A percentile compares a stretch with the other conserved stretches of the same genome.
Evolutionary conservation across 225 moss, liverwort and hornwort genomes (phyloP).

Genomic region (Marchantia polymorpha): DNA sequence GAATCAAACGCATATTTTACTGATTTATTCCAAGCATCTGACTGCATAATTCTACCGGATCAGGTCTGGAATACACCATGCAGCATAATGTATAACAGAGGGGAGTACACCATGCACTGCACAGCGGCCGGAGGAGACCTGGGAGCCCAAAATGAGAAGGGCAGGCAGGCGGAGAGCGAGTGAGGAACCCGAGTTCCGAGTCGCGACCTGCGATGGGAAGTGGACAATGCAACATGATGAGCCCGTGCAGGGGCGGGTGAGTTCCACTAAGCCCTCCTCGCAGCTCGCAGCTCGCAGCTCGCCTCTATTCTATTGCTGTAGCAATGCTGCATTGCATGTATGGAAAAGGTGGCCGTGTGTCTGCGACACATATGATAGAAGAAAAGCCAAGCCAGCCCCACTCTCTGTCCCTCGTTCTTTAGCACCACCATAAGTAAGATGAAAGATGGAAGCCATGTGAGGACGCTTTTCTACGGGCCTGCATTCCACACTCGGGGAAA

Average conservation of each 20-base stretch:
- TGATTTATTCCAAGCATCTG: no score
- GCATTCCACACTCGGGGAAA: background rate
- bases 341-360: no score
- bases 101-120: background rate
- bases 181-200: background rate
- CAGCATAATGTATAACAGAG: background rate
- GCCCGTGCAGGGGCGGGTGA: background rate
- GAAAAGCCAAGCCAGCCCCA: background rate
- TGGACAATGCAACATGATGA: background rate
- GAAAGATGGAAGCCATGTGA: conserved; percentile 7
- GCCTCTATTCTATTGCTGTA: background rate
- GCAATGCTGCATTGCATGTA: no score
- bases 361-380: background rate
- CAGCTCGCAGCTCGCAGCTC: background rate
- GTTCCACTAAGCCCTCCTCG: background rate
- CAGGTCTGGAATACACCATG: background rate
- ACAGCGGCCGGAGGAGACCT: background rate
- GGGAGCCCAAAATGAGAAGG: background rate
- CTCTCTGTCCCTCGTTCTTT: background rate
- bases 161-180: background rate
- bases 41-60: background rate
- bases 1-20: background rate
- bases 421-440: conserved; percentile 5
- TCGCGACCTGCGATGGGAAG: no score
- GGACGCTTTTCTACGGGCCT: background rate